Percentiles rank a stretch among this genome's conserved stretches.
phyloP scores from a whole-genome alignment of 176 grass and related monocot genomes.

The Thalia dealbata region DNA sequence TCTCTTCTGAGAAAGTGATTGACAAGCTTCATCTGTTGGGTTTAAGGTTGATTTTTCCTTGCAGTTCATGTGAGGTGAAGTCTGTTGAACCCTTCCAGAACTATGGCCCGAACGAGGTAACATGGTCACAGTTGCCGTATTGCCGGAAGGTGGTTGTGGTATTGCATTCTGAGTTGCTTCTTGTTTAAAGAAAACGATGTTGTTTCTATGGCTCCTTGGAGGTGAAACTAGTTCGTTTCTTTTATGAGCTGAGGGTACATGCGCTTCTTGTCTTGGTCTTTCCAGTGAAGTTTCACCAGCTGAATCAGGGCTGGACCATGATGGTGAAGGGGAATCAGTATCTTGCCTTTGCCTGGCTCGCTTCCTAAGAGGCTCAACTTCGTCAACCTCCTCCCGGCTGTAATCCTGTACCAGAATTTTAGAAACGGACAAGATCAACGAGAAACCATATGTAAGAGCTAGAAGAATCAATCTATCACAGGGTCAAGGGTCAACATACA shows the following conservation, averaged over 20 bases:
- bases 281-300: slow-evolving; percentile 3
- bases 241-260: not conserved
- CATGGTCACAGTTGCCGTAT: not conserved
- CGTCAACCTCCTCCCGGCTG: not conserved
- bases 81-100: not conserved
- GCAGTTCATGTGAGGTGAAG: slow-evolving; percentile 8
- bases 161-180: not conserved
- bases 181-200: not conserved
- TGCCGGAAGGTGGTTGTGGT: not conserved
- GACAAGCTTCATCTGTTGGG: not conserved
- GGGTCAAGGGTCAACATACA: not conserved
- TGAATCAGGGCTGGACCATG: not conserved
- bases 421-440: not conserved
- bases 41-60: slow-evolving; percentile 11
- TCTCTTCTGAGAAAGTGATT: not conserved
- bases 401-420: not conserved
- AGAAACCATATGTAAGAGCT: not conserved
- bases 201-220: not conserved
- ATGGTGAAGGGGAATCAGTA: not conserved
- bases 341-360: not conserved
- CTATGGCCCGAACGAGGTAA: not conserved
- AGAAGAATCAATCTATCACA: not conserved
- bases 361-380: not conserved
- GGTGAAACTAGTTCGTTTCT: not conserved
- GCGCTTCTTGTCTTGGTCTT: slow-evolving; percentile 14